Evolutionary conservation across 2,329 filamentous ascomycete species (phyloP).

Genomic region (Colletotrichum brevisporum): DNA sequence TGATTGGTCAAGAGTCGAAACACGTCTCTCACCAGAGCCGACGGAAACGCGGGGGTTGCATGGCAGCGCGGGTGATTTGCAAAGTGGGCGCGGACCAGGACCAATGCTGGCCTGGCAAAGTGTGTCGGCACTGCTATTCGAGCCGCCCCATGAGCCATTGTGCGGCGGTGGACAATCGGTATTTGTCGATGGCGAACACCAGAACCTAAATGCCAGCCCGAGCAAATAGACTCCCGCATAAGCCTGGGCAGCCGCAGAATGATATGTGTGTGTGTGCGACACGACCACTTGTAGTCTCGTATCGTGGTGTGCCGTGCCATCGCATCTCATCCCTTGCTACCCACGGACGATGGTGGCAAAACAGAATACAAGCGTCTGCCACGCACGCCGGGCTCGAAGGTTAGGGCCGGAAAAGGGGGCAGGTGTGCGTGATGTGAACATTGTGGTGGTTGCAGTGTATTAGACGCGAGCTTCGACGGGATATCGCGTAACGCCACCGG

Average conservation of each 20-base stretch:
- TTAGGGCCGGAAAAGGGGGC: too few species aligned
- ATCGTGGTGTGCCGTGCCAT: background rate
- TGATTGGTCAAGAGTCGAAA: conserved; percentile 21
- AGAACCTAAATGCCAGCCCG: too few species aligned
- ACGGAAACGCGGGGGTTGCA: conserved; percentile 33
- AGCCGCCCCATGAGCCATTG: background rate
- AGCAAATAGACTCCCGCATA: background rate
- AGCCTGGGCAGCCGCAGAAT: background rate
- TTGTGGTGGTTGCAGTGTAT: too few species aligned
- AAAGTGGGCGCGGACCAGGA: conserved; percentile 17
- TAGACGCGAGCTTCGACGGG: too few species aligned
- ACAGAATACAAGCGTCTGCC: too few species aligned
- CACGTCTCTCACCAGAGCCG: conserved; percentile 11
- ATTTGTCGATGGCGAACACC: too few species aligned
- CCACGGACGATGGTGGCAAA: background rate
- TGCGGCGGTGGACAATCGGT: too few species aligned
- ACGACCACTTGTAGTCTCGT: background rate
- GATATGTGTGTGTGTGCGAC: conserved; percentile 9
- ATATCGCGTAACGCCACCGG: too few species aligned
- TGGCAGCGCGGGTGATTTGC: conserved; percentile 34
- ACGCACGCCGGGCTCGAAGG: too few species aligned
- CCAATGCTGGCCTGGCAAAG: conserved; percentile 28
- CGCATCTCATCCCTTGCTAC: conserved; percentile 11
- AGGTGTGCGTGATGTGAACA: too few species aligned
- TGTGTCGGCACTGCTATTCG: conserved; percentile 11